Evolutionary conservation across 345 rosid species (phyloP).

Genomic region (Diplotaxis tenuifolia): DNA sequence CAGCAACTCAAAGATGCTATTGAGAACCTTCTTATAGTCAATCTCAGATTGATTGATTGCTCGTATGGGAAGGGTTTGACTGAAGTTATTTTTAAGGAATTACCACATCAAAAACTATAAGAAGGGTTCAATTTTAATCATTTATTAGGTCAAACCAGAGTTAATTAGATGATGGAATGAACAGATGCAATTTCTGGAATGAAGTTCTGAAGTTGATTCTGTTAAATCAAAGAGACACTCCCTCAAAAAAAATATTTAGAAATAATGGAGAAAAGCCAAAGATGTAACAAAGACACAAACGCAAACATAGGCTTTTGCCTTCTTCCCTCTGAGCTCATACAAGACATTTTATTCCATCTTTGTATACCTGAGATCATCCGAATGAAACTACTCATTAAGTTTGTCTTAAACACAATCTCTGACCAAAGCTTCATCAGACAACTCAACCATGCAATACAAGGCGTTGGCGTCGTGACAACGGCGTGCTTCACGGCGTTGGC

Average conservation of each 20-base stretch:
- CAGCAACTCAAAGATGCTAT: no score
- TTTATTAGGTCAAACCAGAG: constrained; percentile 26
- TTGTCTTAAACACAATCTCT: constrained; percentile 43
- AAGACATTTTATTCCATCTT: constrained; percentile 56
- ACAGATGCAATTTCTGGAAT: no score
- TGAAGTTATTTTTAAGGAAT: constrained; percentile 40
- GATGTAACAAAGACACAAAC: constrained; percentile 31
- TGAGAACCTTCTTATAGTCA: no score
- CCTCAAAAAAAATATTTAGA: neutral
- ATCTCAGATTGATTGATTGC: no score
- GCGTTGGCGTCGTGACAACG: constrained; percentile 64
- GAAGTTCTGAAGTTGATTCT: constrained; percentile 17
- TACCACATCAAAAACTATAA: constrained; percentile 22
- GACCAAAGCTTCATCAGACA: constrained; percentile 53
- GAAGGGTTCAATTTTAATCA: no score
- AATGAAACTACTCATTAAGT: constrained; percentile 54
- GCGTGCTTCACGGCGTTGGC: constrained; percentile 48
- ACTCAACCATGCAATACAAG: constrained; percentile 59
- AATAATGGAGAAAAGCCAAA: constrained; percentile 35
- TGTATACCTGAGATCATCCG: constrained; percentile 61
- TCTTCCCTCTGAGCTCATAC: constrained; percentile 76
- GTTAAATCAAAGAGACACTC: constrained; percentile 11
- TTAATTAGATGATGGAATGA: constrained; percentile 3
- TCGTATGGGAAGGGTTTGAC: constrained; percentile 67
- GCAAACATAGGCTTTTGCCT: constrained; percentile 59